These are phyloP conservation scores for Scutellospora calospora DNA, from an alignment of 371 early-diverging fungal species.

Conservation along the genomic window DNA sequence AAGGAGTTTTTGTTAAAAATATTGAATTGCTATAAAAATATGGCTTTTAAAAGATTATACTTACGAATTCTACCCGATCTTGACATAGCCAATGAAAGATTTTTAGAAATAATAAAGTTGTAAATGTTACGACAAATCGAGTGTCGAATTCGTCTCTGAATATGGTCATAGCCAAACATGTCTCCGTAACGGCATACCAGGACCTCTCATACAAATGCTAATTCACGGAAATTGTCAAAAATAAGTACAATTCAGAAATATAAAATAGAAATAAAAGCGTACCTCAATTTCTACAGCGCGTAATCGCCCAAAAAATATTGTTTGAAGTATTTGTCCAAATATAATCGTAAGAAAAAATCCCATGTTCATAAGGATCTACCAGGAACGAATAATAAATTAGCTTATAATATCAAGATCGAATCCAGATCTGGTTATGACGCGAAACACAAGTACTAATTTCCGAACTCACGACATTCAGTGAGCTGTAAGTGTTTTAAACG, in stretches of 20 bases:
- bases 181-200: slow-evolving; percentile 97
- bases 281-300: slow-evolving; percentile 93
- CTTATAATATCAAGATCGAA: slow-evolving; percentile 41
- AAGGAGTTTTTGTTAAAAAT: not conserved
- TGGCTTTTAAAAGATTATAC: slow-evolving; percentile 46
- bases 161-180: slow-evolving; percentile 94
- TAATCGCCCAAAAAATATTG: slow-evolving; percentile 90
- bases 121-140: slow-evolving; percentile 84
- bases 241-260: not conserved
- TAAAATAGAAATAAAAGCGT: not conserved
- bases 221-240: not conserved
- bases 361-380: slow-evolving; percentile 82
- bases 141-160: slow-evolving; percentile 95
- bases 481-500: not conserved
- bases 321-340: slow-evolving; percentile 76
- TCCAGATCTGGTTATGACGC: slow-evolving; percentile 49
- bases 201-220: slow-evolving; percentile 94
- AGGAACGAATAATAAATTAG: not conserved
- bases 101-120: slow-evolving; percentile 85
- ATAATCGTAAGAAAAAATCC: slow-evolving; percentile 80
- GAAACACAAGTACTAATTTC: slow-evolving; percentile 58
- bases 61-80: slow-evolving; percentile 92
- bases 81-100: slow-evolving; percentile 96
- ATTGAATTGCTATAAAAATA: slow-evolving; percentile 36
- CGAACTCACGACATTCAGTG: slow-evolving; percentile 48